Base-by-base conservation (phyloP, 441 rosid species). In the Iberis amara region DNA sequence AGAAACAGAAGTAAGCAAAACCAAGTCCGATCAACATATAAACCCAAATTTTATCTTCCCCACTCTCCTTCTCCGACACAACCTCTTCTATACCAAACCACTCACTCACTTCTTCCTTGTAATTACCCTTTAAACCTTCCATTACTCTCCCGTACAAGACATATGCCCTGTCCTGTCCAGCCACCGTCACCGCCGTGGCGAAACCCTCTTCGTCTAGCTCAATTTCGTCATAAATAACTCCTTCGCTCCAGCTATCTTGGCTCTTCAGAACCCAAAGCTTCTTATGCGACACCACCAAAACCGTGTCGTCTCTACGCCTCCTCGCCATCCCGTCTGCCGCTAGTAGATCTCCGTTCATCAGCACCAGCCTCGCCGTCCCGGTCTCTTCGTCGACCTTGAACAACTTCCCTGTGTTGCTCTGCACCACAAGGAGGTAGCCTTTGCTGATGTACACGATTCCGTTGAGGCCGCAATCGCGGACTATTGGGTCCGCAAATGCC, bases 391-490 rank as follows among this genome's bases (percentile, higher is more conserved):
- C 89, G 7, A 86, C 97, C 64, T 79, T 90, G 69, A 81, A 90
- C 79, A 90, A 47, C 75, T 79, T 85, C 9, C 97, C 96, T 18
- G 97, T 86, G 65, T 82, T 86, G 49, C 79, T 66, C 62, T 90
- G 97, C 38, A 79, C 91, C 68, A 79, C 96, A 28, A 89, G 61
- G 12, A 86, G 66, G 62, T 80, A 86, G 0, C 97, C 97, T 47
- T 76, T 80, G 77, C 85, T 83, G 61, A 73, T 62, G 76, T 89
- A 80, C 33, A 77, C 77, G 43, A 89, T 71, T 44, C 95, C 95
- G 69, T 89, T 84, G 24, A 86, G 51, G 0, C 95, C 95, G 58
- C 74, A 74, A 38, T 51, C 62, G 52, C 80, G 79, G 42, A 48
- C 60, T 4, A 59, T 68, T 0, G 65, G 33, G 59, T 71, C 65